Conservation (phyloP, 2,329 filamentous ascomycete genomes). For the Xylariaceae sp. region DNA sequence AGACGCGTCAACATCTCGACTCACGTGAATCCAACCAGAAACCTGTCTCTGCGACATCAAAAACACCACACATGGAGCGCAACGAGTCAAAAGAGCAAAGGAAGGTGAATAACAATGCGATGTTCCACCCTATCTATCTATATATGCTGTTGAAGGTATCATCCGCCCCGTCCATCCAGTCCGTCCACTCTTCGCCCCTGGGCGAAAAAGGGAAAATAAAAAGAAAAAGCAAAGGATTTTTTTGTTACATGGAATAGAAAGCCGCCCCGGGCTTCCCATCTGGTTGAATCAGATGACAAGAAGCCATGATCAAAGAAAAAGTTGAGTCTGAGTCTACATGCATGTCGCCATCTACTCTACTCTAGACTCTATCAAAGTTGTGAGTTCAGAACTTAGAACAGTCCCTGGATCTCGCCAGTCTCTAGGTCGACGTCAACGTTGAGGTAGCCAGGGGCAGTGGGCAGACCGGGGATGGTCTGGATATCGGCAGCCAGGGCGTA, state of each 20-base stretch:
- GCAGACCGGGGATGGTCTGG: constrained; percentile 93
- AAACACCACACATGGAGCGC: too few species aligned
- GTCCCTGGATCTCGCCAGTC: constrained; percentile 79
- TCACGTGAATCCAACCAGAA: too few species aligned
- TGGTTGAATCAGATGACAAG: constrained; percentile 21
- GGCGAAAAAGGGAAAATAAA: background rate
- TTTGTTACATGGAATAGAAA: too few species aligned
- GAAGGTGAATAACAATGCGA: background rate
- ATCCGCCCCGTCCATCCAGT: background rate
- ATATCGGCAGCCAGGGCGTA: constrained; percentile 96
- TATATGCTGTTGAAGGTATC: constrained; percentile 20
- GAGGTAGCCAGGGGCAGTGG: constrained; percentile 89
- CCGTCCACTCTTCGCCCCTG: background rate
- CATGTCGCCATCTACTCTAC: background rate
- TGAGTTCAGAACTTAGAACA: constrained; percentile 60
- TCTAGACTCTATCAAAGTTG: background rate
- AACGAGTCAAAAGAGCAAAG: too few species aligned
- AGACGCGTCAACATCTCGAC: too few species aligned
- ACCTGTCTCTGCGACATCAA: too few species aligned
- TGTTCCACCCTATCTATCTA: background rate
- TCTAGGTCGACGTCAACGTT: constrained; percentile 82
- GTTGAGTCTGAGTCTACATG: background rate
- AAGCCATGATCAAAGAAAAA: constrained; percentile 1
- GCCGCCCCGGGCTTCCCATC: constrained; percentile 9
- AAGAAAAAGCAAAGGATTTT: background rate